phyloP scores from a whole-genome alignment of 805 yeast species.

The Ogataea minuta region DNA sequence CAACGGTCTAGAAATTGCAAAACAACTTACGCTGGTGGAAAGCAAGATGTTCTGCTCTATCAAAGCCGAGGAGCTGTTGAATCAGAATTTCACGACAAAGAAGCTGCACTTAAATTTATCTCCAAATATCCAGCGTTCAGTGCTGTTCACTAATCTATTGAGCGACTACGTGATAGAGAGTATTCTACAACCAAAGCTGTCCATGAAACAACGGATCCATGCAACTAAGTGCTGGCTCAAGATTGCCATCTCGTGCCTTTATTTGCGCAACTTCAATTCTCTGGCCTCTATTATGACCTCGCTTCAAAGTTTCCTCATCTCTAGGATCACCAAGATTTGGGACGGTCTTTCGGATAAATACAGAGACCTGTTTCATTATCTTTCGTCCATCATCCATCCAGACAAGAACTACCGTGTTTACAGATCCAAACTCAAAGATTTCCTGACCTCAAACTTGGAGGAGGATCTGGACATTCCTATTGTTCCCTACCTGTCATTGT shows the following conservation, averaged over 20 bases:
- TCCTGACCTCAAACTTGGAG: conserved; percentile 46
- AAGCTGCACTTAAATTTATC: conserved; percentile 57
- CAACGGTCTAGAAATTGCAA: conserved; percentile 73
- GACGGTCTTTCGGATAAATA: conserved; percentile 55
- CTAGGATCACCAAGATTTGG: conserved; percentile 64
- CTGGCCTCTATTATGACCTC: conserved; percentile 77
- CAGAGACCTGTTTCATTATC: conserved; percentile 57
- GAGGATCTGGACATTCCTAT: conserved; percentile 51
- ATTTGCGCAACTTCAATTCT: conserved; percentile 73
- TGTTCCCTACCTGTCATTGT: conserved; percentile 74
- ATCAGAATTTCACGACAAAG: conserved; percentile 60
- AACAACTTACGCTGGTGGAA: conserved; percentile 73
- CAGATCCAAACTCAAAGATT: conserved; percentile 57
- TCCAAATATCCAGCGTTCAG: conserved; percentile 59
- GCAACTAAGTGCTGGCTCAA: conserved; percentile 70
- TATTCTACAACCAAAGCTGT: conserved; percentile 51
- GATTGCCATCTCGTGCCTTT: conserved; percentile 67
- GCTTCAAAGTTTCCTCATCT: conserved; percentile 67
- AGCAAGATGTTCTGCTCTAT: conserved; percentile 62
- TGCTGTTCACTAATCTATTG: conserved; percentile 67
- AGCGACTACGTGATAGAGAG: conserved; percentile 74
- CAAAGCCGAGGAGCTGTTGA: conserved; percentile 62
- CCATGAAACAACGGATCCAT: conserved; percentile 48
- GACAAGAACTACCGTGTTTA: conserved; percentile 70
- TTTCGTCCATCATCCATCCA: conserved; percentile 70